Conservation (phyloP, 768 basidiomycete species). For the Naganishia onofrii region DNA sequence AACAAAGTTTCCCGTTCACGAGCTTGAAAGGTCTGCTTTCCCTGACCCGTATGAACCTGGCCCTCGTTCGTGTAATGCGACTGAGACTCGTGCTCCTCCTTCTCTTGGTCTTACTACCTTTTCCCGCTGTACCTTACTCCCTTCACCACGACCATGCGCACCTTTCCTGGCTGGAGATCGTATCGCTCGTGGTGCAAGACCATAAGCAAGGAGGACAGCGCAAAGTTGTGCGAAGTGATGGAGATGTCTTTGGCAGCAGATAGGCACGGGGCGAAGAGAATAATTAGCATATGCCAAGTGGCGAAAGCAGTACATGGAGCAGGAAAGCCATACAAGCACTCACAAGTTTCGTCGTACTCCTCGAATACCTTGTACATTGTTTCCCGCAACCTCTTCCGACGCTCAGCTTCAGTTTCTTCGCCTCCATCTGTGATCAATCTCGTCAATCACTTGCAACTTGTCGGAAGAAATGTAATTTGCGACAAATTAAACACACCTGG, state of each 20-base stretch:
- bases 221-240: constrained; percentile 44
- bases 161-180: constrained; percentile 45
- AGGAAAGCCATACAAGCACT: constrained; percentile 32
- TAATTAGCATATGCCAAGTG: no score
- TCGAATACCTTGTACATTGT: constrained; percentile 40
- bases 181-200: constrained; percentile 43
- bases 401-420: constrained; percentile 34
- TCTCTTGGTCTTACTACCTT: no score
- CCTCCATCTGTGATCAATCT: neutral
- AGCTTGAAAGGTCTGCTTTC: no score
- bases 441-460: neutral
- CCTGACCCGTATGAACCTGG: no score
- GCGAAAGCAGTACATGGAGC: neutral
- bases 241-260: constrained; percentile 38
- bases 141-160: constrained; percentile 47
- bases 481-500: constrained; percentile 22
- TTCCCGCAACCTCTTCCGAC: constrained; percentile 31
- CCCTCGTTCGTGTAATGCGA: no score
- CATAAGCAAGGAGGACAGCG: constrained; percentile 41
- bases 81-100: no score
- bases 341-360: constrained; percentile 40
- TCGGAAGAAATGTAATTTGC: neutral
- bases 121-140: constrained; percentile 30
- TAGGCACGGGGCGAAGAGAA: neutral
- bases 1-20: no score